Evolutionary conservation across 176 grass and related monocot species (phyloP), one percentile per base, ranked within the genome.

Genomic region (Eleusine coracana): DNA sequence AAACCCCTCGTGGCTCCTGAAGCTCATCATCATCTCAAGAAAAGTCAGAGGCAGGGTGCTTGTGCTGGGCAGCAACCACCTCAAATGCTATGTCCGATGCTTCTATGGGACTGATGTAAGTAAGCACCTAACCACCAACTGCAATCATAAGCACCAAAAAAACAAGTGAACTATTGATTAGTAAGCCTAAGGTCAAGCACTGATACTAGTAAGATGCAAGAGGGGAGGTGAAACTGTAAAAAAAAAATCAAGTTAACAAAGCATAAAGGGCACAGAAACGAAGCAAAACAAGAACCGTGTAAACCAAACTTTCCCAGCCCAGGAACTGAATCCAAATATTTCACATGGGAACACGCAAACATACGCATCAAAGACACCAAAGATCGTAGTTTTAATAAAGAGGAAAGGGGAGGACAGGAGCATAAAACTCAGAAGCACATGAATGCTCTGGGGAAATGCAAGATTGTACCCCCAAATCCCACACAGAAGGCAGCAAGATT

Each of bases 1-100:
- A 3, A 82, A 68, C 37, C 74, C 83, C 11, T 82, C 88, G 7
- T 90, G 73, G 83, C 69, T 68, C 83, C 75, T 78, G 83, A 82
- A 90, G 79, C 73, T 82, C 88, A 74, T 82, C 88, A 74, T 90
- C 88, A 86, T 82, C 46, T 36, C 20, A 8, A 20, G 66, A 12
- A 79, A 79, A 40, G 46, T 37, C 45, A 25, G 78, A 40, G 68
- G 21, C 66, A 15, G 78, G 63, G 66, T 63, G 69, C 25, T 50
- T 46, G 63, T 18, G 65, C 34, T 68, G 56, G 66, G 56, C n/a
- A 67, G 50, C 77, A 45, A 81, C 70, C 38, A 65, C 29, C 56
- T 46, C 74, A 46, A 20, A 76, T 60, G 65, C 36, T 46, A 8
- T 29, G 34, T 44, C 45, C 36, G 18, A 18, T 68, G 49, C 59